phyloP scores from a whole-genome alignment of 768 basidiomycete genomes.

The Boletus insuetus region DNA sequence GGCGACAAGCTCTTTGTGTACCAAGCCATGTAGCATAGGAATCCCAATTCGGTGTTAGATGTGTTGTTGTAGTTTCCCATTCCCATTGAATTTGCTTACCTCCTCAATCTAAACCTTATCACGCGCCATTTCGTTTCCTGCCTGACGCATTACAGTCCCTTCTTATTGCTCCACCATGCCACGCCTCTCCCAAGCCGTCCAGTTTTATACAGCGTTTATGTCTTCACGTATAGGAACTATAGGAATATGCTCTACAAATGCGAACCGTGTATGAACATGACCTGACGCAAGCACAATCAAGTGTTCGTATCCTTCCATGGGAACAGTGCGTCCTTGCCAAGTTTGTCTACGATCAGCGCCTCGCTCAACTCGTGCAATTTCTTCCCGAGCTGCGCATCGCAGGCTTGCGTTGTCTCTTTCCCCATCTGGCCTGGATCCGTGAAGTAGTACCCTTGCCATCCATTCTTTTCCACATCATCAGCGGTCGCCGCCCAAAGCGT shows the following conservation, averaged over 20 bases:
- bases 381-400: conserved; percentile 24
- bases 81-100: neutral
- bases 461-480: conserved; percentile 5
- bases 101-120: neutral
- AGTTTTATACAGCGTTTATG: neutral
- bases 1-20: conserved; percentile 11
- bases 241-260: neutral
- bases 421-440: conserved; percentile 8
- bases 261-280: neutral
- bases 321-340: conserved; percentile 17
- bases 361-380: conserved; percentile 34
- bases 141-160: neutral
- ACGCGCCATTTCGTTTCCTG: neutral
- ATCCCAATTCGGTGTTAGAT: neutral
- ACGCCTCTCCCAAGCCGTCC: neutral
- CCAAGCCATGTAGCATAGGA: conserved; percentile 26
- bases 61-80: conserved; percentile 17
- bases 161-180: neutral
- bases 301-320: conserved; percentile 16
- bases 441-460: conserved; percentile 28
- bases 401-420: conserved; percentile 21
- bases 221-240: neutral
- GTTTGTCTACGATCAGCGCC: conserved; percentile 23
- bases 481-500: conserved; percentile 3
- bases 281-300: neutral